Conservation (phyloP, 306 rosid genomes). For the Vachellia pachyceras region DNA sequence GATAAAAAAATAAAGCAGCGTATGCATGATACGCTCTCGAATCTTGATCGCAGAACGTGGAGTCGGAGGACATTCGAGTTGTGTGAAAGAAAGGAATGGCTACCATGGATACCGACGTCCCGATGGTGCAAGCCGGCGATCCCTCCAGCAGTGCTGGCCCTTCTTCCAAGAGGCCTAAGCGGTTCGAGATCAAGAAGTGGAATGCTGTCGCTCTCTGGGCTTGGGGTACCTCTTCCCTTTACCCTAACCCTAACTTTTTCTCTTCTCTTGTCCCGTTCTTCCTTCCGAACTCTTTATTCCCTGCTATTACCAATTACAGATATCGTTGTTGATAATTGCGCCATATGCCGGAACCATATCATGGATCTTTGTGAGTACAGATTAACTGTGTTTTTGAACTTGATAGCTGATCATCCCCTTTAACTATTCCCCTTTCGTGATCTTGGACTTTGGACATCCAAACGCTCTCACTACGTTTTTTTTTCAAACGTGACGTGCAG, state of each 20-base stretch:
- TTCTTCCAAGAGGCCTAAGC: slow-evolving; percentile 74
- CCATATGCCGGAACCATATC: slow-evolving; percentile 94
- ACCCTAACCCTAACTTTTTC: slow-evolving; percentile 29
- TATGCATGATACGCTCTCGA: too few relatives aligned
- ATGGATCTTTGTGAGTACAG: slow-evolving; percentile 84
- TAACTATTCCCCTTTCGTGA: neutral
- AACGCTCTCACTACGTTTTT: neutral
- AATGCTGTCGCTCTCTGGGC: slow-evolving; percentile 97
- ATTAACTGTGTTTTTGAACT: neutral
- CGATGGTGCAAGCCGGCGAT: slow-evolving; percentile 77
- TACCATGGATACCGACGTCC: slow-evolving; percentile 72
- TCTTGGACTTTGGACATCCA: neutral
- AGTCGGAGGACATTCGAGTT: neutral
- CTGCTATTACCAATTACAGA: slow-evolving; percentile 48
- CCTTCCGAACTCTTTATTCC: neutral
- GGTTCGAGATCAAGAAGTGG: slow-evolving; percentile 94
- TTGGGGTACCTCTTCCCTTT: slow-evolving; percentile 65
- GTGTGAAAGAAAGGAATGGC: slow-evolving; percentile 45
- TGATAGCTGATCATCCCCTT: neutral
- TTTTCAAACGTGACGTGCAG: slow-evolving; percentile 40
- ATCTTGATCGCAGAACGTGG: neutral
- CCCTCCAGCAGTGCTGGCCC: slow-evolving; percentile 69
- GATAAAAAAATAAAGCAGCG: too few relatives aligned
- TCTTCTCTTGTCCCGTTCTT: neutral
- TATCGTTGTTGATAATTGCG: slow-evolving; percentile 93